Base-by-base conservation (phyloP, 2,329 filamentous ascomycete genomes). In the Lomentospora prolificans region DNA sequence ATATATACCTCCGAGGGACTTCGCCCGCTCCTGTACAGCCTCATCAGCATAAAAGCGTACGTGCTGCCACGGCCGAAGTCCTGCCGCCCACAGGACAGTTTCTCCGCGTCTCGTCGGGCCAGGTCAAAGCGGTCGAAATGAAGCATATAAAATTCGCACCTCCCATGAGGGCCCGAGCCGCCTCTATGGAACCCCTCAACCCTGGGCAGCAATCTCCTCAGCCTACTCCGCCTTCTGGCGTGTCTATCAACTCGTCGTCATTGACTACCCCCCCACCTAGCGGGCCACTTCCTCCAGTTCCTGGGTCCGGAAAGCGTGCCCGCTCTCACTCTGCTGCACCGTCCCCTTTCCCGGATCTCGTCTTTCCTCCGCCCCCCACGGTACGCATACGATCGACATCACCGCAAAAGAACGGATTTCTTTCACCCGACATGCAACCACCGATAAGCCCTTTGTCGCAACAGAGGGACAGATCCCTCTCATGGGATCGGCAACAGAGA, bases 321-420 rank as follows among this genome's bases (percentile, higher is more conserved):
- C 53, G 53, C 30, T 55, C 53, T 4, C 22, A 36, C 27, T 55
- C 53, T 2, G 41, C 39, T 1, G 31, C 39, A 24, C 30, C 50
- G 8, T 10, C 17, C 3, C 17, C 17, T 14, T 31, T 22, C 27
- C 27, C 53, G 2, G 24, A 31, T 44, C 53, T 55, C 10, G 10
- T 55, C 25, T 55, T 41, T 31, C 53, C 41, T 19, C 53, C 53
- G 3, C 53, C 53, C 12, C 53, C 53, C 2, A 31, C 53, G 17
- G 53, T 41, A 6, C 27, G 44, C 27, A 4, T 44, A 44, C 17
- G 24, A 14, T 48, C 41, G 8, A 22, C 41, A 2, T 33, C 41
- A 19, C 27, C 27, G 4, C 25, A 28, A 24, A 50, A 31, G 28
- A 22, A 48, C 31, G 53, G 27, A 14, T 55, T 48, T 19, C 53